A percentile compares a stretch with the other conserved stretches of the same genome.
Conservation (phyloP, 140 eudicot species). For the Bidens hawaiensis region DNA sequence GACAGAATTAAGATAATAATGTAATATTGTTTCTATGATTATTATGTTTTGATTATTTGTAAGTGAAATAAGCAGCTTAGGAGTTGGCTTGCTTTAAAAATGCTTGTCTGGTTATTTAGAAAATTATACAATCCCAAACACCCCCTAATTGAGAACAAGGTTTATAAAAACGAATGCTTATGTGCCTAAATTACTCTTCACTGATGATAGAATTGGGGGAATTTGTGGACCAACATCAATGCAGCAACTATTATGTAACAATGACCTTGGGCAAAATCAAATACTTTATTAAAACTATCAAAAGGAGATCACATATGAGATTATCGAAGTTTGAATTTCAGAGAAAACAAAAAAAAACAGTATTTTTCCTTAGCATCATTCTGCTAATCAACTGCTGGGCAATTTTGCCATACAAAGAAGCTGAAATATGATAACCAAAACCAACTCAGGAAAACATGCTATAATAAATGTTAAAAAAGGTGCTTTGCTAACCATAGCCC, state of each 20-base stretch:
- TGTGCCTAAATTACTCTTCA: not conserved
- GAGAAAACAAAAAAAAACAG: not conserved
- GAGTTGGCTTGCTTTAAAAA: not conserved
- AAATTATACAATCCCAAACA: not conserved
- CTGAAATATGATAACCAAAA: not conserved
- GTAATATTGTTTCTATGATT: not conserved
- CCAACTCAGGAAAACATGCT: not conserved
- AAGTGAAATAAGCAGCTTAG: not conserved
- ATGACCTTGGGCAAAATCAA: not conserved
- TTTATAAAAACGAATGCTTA: not conserved
- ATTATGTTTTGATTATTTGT: not conserved
- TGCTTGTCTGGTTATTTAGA: not conserved
- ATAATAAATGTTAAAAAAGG: not conserved
- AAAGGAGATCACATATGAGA: not conserved
- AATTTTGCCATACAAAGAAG: not conserved
- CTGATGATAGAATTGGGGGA: not conserved
- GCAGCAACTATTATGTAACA: not conserved
- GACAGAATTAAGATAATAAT: too few relatives aligned
- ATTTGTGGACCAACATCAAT: not conserved
- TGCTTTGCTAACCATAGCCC: not conserved
- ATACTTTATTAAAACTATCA: too few relatives aligned
- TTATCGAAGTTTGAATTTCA: not conserved
- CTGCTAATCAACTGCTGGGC: constrained; percentile 1
- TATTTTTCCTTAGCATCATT: not conserved
- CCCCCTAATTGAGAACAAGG: not conserved